These are phyloP conservation scores for Wallemia mellicola DNA, from an alignment of 1,284 basidiomycete genomes.

Conservation along the genomic window DNA sequence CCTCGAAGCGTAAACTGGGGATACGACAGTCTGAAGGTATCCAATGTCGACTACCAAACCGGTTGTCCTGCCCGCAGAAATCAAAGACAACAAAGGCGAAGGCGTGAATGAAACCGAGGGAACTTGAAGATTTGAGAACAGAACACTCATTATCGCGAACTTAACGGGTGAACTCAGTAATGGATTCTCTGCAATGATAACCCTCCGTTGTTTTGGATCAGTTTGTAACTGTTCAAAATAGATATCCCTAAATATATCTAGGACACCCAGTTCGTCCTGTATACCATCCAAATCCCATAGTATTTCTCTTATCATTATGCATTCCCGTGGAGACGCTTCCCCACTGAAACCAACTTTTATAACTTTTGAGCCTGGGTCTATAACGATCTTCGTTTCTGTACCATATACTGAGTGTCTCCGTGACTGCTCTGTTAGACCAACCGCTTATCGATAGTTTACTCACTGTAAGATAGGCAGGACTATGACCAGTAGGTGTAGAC, in stretches of 20 bases:
- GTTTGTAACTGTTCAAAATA: conserved; percentile 34
- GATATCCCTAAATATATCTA: conserved; percentile 3
- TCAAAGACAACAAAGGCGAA: conserved; percentile 48
- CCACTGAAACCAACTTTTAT: conserved; percentile 77
- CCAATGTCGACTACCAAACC: conserved; percentile 80
- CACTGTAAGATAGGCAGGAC: neutral
- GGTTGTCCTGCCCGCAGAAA: conserved; percentile 60
- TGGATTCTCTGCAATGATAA: conserved; percentile 71
- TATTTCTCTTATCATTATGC: conserved; percentile 23
- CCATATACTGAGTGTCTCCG: conserved; percentile 50
- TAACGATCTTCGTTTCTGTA: conserved; percentile 51
- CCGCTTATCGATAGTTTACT: neutral
- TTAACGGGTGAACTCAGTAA: conserved; percentile 59
- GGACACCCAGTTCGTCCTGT: conserved; percentile 7
- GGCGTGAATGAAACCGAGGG: conserved; percentile 77
- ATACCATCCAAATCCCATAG: conserved; percentile 3
- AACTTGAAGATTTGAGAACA: conserved; percentile 74
- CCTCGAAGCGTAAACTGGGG: conserved; percentile 64
- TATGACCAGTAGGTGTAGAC: neutral
- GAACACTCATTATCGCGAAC: conserved; percentile 48
- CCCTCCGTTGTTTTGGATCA: conserved; percentile 74
- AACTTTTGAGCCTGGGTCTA: conserved; percentile 50
- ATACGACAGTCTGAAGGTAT: conserved; percentile 54
- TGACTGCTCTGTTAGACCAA: conserved; percentile 13
- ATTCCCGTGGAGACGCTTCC: conserved; percentile 47